Conservation (phyloP, 371 early-diverging fungal species). For the Gilbertella persicaria region DNA sequence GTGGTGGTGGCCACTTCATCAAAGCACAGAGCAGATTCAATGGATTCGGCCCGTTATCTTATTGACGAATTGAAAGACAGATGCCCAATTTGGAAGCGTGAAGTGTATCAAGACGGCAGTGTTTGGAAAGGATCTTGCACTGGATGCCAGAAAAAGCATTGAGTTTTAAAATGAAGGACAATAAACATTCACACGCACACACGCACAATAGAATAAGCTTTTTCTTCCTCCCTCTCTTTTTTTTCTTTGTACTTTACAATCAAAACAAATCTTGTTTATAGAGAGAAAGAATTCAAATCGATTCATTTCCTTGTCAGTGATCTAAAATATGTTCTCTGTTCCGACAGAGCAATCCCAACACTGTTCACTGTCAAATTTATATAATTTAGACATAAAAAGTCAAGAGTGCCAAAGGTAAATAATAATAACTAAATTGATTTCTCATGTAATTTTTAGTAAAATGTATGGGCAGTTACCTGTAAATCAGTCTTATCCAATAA, state of each 20-base stretch:
- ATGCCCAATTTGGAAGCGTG: constrained; percentile 93
- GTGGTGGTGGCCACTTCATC: constrained; percentile 81
- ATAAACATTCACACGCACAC: not conserved
- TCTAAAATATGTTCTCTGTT: no score
- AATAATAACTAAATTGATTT: no score
- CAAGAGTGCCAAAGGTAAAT: constrained; percentile 9
- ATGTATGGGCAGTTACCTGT: constrained; percentile 22
- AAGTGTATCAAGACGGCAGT: constrained; percentile 78
- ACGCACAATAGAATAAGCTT: no score
- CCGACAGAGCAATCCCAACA: no score
- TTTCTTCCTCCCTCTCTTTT: not conserved
- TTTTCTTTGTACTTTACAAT: not conserved
- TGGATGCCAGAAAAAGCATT: not conserved
- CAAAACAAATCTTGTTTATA: no score
- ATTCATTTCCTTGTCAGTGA: no score
- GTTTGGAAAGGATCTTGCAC: constrained; percentile 68
- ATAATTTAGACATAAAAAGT: not conserved
- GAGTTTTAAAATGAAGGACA: not conserved
- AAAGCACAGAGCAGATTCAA: constrained; percentile 75
- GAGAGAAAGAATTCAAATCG: no score
- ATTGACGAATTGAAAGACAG: constrained; percentile 83
- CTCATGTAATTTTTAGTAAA: no score
- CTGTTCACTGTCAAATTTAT: no score
- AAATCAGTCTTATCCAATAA: no score
- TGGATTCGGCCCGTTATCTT: constrained; percentile 76